Evolutionary conservation across 176 grass and related monocot genomes (phyloP).

Genomic region (Rhynchospora pubera): DNA sequence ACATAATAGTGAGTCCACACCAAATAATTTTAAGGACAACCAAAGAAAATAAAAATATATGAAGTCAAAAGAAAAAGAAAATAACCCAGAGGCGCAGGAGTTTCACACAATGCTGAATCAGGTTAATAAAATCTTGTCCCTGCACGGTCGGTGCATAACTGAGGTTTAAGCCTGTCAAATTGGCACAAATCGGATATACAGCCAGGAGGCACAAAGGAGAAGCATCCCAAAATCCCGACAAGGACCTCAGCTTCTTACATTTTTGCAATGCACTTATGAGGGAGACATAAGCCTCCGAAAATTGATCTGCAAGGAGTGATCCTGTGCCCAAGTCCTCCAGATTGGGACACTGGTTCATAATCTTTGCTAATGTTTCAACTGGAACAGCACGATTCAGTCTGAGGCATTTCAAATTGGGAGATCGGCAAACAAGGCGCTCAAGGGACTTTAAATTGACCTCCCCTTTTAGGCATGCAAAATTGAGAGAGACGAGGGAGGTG

Average conservation of each 20-base stretch:
- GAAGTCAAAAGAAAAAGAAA: not conserved
- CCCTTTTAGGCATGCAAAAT: conserved; percentile 67
- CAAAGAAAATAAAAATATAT: not conserved
- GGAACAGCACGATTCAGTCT: conserved; percentile 53
- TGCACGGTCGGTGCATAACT: conserved; percentile 42
- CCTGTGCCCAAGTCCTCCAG: conserved; percentile 68
- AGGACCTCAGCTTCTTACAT: conserved; percentile 45
- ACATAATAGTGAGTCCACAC: not conserved
- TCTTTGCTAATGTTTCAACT: conserved; percentile 45
- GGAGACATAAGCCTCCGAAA: conserved; percentile 18
- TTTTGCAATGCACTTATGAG: conserved; percentile 27
- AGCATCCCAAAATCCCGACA: conserved; percentile 72
- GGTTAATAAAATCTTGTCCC: conserved; percentile 31
- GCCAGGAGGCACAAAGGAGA: conserved; percentile 8
- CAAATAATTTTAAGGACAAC: not conserved
- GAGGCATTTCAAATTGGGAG: conserved; percentile 56
- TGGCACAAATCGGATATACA: conserved; percentile 32
- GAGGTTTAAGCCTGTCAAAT: conserved; percentile 54
- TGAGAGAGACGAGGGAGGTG: conserved; percentile 59
- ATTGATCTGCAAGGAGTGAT: conserved; percentile 33
- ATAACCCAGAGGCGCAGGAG: conserved; percentile 62
- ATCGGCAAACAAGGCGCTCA: conserved; percentile 56
- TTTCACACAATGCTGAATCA: conserved; percentile 41
- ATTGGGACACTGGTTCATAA: conserved; percentile 36
- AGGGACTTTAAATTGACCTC: conserved; percentile 41